Evolutionary conservation across 371 early-diverging fungal genomes (phyloP).

Genomic region (Catenaria anguillulae): DNA sequence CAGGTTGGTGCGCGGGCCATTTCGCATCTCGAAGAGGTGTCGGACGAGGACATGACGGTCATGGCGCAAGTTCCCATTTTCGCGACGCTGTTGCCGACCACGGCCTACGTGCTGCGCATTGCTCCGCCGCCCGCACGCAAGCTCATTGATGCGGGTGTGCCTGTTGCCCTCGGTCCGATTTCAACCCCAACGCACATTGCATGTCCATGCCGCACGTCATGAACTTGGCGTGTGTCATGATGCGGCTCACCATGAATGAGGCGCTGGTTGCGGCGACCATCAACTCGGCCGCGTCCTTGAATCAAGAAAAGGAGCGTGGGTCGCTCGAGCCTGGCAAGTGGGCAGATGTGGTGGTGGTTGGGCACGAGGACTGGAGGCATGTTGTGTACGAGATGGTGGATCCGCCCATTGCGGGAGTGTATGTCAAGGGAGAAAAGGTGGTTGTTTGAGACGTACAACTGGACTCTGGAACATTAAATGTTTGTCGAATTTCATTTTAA

Average conservation of each 20-base stretch:
- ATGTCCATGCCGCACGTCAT: slow-evolving; percentile 12
- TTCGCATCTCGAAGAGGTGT: slow-evolving; percentile 8
- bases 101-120: slow-evolving; percentile 10
- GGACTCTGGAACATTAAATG: too few species aligned
- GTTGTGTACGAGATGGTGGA: slow-evolving; percentile 11
- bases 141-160: slow-evolving; percentile 7
- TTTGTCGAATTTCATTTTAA: too few species aligned
- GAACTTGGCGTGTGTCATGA: slow-evolving; percentile 9
- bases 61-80: slow-evolving; percentile 7
- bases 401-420: slow-evolving; percentile 8
- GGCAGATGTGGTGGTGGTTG: slow-evolving; percentile 7
- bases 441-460: too few species aligned
- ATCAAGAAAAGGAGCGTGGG: slow-evolving; percentile 1
- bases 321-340: slow-evolving; percentile 10
- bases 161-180: slow-evolving; percentile 10
- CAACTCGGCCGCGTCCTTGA: slow-evolving; percentile 8
- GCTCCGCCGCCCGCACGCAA: slow-evolving; percentile 10
- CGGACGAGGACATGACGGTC: slow-evolving; percentile 3
- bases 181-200: slow-evolving; percentile 13
- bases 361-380: slow-evolving; percentile 9
- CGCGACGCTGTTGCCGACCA: slow-evolving; percentile 10
- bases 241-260: slow-evolving; percentile 10
- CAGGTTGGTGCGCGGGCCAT: slow-evolving; percentile 9
- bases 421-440: slow-evolving; percentile 3
- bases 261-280: slow-evolving; percentile 10